Base-by-base conservation (phyloP, 768 basidiomycete genomes). In the Rhizopogon salebrosus region DNA sequence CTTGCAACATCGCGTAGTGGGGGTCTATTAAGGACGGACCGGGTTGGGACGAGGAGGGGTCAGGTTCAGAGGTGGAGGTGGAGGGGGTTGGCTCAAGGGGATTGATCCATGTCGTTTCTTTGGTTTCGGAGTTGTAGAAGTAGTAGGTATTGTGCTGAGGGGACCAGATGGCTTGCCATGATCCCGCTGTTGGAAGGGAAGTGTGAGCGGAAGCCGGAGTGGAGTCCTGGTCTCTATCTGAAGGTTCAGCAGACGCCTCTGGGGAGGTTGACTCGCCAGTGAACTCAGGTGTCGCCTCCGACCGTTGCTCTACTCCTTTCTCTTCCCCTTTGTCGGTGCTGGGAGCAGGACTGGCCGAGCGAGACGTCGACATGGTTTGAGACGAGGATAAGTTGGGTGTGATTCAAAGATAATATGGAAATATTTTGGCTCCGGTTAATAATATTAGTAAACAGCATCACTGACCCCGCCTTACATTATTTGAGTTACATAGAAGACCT, bases 81-180 rank as follows among this genome's bases (percentile, higher is more conserved):
- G 69, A 54, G 35, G 70, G 49, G 18, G 66, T 54, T 16, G 69
- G 69, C 40, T 80, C 72, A 37, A 93, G 73, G 9, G 90, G 90
- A 62, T 92, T 92, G 26, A 73, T 71, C 91, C 91, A 92, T 2
- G 90, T 92, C 16, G 90, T 92, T 71, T 92, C 82, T 49, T 84
- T 75, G 0, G 90, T 91, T 54, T 71, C 66, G 9, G 81, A 53
- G 68, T 92, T 93, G 76, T 77, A 88, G 73, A 92, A 93, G 68
- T 93, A 93, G 70, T 93, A 93, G 9, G 87, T 77, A 67, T 80
- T 87, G 72, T 89, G 82, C 55, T 84, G 75, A 1, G 88, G 80
- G 1, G 89, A 84, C 70, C 77, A 92, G 27, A 93, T 78, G 35
- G 90, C 90, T 67, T 92, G 91, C 90, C 91, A 92, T 24, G 78